Evolutionary conservation across 345 rosid species (phyloP).

Genomic region (Eucalyptus marginata): DNA sequence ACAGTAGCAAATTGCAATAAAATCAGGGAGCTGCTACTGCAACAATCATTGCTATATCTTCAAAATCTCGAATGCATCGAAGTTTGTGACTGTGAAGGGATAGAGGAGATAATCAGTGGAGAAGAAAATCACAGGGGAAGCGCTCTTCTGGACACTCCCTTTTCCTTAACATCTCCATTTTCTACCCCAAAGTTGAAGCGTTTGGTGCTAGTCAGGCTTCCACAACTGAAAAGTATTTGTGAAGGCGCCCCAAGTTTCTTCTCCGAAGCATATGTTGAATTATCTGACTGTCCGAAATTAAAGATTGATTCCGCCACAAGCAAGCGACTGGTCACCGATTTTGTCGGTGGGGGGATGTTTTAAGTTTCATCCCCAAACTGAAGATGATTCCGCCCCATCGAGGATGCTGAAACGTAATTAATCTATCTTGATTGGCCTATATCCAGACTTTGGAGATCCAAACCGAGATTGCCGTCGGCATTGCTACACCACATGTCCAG

Average conservation of each 20-base stretch:
- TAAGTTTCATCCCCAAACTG: background rate
- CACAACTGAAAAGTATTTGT: background rate
- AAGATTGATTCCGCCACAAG: too few relatives aligned
- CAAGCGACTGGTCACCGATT: too few relatives aligned
- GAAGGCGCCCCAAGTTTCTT: background rate
- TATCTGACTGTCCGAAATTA: background rate
- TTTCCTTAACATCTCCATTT: background rate
- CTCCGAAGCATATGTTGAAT: background rate
- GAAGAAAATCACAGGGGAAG: background rate
- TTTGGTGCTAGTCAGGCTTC: background rate
- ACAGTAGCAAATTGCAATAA: background rate
- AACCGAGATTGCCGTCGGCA: too few relatives aligned
- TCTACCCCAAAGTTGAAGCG: background rate
- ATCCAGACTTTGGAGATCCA: too few relatives aligned
- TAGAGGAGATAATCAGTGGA: background rate
- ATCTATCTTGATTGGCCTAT: too few relatives aligned
- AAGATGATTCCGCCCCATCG: background rate
- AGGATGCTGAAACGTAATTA: too few relatives aligned
- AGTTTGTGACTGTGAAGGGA: background rate
- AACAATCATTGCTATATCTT: background rate
- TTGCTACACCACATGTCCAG: too few relatives aligned
- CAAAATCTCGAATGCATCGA: background rate
- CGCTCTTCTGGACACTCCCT: background rate
- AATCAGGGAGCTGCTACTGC: background rate
- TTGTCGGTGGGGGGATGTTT: too few relatives aligned